Base-by-base conservation (phyloP, 257 asterid genomes). In the Ilex aquifolium region DNA sequence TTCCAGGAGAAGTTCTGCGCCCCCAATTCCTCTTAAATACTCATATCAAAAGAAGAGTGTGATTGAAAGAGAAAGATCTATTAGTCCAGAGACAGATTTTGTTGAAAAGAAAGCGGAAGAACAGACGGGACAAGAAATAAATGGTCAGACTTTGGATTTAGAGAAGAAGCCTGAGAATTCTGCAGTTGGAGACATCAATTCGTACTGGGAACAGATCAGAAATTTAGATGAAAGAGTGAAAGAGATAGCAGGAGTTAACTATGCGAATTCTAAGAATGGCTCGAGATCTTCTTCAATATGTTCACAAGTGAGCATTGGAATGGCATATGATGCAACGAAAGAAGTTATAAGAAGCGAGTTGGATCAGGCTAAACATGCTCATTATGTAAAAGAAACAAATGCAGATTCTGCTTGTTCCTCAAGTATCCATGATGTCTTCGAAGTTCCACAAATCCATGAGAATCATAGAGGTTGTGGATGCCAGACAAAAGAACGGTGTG, bases 371-470 rank as follows among this genome's bases (percentile, higher is more conserved):
- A 76, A 73, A 61, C 48, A 36, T 59, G 65, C 66, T n/a, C 66
- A 46, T 27, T 56, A 56, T 67, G 32, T 27, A 39, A 66, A 60
- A 29, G 73, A 61, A 62, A 67, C 62, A 1, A 69, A 63, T 32
- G 53, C 61, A 61, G 80, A 78, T 44, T 44, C 62, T 30, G 68
- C 80, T 42, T 50, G 78, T 69, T 77, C 81, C 13, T 79, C 83
- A 1, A 81, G 61, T 13, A 79, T 85, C 21, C 88, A 80, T 69
- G 97, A 92, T 81, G 97, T 92, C 49, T 92, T 89, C 32, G 99
- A 92, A 72, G 99, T 92, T 40, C 99, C 99, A 7, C 90, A 82
- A 65, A 77, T 49, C 31, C 90, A 75, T 27, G 51, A 70, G 65
- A 62, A 61, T 32, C 44, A 55, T 12, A 58, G 51, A 12, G 55